Base-by-base conservation (phyloP, 1,139 yeast species). In the Yamadazyma pseudoaaseri region DNA sequence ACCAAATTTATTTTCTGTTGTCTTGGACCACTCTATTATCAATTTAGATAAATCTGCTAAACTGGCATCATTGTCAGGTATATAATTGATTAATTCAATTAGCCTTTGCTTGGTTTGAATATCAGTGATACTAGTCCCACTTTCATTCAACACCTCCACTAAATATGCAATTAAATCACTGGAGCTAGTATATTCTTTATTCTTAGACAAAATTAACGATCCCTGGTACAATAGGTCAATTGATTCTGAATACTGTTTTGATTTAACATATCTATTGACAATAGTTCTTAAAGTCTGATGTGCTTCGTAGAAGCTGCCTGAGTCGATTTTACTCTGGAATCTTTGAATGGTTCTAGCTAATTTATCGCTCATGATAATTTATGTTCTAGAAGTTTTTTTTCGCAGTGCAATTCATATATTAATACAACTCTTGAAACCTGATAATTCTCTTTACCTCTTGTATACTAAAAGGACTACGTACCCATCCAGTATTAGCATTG, bases 231-330 rank as follows among this genome's bases (percentile, higher is more conserved):
- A 68, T 38, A 89, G 63, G 36, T 85, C 89, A 35, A 79, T 70
- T 8, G 97, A 96, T 27, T 82, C 82, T 4, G 60, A 58, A 54
- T 73, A 86, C 42, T 83, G 79, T 43, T 78, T 76, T 21, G 81
- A 58, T 44, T 86, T 79, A 30, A 85, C 81, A 51, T 86, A 83
- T 52, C 98, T 70, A 45, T 89, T 87, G 29, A 86, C 87, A 38
- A 90, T 83, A 6, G 97, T 87, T 50, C 96, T 69, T 34, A 90
- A 71, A 0, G 96, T 90, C 58, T 90, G 97, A 54, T 90, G 96
- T 0, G 97, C 97, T 55, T 92, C 98, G 54, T 90, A 90, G 61
- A 72, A 87, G 35, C 89, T 85, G 2, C 89, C 89, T 31, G 73
- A 73, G 31, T 74, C 76, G 43, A 90, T 82, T 50, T 85, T 81